Evolutionary conservation across 2,329 filamentous ascomycete species (phyloP).

Genomic region (Colletotrichum tanaceti): DNA sequence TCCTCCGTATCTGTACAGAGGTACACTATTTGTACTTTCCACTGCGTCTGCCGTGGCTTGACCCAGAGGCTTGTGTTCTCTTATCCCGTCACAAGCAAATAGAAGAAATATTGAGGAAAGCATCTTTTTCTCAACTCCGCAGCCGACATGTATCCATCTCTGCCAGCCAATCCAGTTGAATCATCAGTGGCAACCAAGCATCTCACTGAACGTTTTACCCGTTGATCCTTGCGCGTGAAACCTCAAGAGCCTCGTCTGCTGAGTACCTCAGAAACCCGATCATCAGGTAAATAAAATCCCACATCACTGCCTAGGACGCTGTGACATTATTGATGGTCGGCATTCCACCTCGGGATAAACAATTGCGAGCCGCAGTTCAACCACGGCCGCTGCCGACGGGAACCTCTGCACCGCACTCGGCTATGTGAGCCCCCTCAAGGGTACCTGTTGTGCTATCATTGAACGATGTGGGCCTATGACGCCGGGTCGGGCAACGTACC

Average conservation of each 20-base stretch:
- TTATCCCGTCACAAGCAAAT: background rate
- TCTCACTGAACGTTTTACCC: slow-evolving; percentile 1
- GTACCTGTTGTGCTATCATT: slow-evolving; percentile 37
- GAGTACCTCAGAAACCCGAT: background rate
- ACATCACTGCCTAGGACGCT: background rate
- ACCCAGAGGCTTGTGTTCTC: background rate
- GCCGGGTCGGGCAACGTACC: slow-evolving; percentile 35
- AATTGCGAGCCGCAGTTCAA: background rate
- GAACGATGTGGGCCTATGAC: slow-evolving; percentile 33
- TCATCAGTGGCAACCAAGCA: background rate
- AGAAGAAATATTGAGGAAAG: background rate
- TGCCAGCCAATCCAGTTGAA: background rate
- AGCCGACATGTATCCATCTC: background rate
- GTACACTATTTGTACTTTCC: background rate
- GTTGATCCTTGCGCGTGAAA: slow-evolving; percentile 5
- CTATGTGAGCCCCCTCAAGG: slow-evolving; percentile 13
- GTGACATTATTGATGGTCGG: background rate
- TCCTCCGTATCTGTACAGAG: too few relatives aligned
- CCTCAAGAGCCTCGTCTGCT: background rate
- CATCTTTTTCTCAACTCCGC: background rate
- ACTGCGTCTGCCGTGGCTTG: background rate
- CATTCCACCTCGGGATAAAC: slow-evolving; percentile 22
- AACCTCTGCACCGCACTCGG: slow-evolving; percentile 15
- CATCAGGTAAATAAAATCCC: background rate
- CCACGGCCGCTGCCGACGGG: slow-evolving; percentile 23